Conservation (phyloP, 2,329 filamentous ascomycete genomes). For the Cercospora sp. region DNA sequence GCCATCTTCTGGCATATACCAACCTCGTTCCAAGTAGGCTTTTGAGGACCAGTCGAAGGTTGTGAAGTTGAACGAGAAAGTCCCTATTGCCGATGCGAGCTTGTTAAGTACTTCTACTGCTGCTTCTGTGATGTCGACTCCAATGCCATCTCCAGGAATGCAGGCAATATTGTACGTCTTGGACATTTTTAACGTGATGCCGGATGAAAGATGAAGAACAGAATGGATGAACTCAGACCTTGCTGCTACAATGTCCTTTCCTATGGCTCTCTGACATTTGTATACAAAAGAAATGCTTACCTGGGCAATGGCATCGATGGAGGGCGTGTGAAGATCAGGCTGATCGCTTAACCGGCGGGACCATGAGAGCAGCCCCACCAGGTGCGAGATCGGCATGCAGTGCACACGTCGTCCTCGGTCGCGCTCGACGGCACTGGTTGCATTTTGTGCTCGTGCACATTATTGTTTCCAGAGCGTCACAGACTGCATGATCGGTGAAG, state of each 20-base stretch:
- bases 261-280: not conserved
- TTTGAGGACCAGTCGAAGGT: slow-evolving; percentile 54
- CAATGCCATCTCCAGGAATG: slow-evolving; percentile 65
- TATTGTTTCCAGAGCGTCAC: not conserved
- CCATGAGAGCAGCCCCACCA: not conserved
- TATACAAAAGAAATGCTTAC: slow-evolving; percentile 5
- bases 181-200: not conserved
- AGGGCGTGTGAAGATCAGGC: not conserved
- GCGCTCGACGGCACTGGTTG: not conserved
- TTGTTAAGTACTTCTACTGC: slow-evolving; percentile 52
- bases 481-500: not conserved
- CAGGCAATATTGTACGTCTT: slow-evolving; percentile 30
- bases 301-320: slow-evolving; percentile 1
- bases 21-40: slow-evolving; percentile 53
- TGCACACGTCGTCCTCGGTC: not conserved
- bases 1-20: slow-evolving; percentile 55
- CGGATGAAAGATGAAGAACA: not conserved
- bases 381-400: slow-evolving; percentile 9
- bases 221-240: not conserved
- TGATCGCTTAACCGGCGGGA: slow-evolving; percentile 7
- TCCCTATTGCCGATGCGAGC: slow-evolving; percentile 46
- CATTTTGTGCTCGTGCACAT: not conserved
- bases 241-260: not conserved
- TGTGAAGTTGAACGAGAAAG: slow-evolving; percentile 53
- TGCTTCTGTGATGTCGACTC: slow-evolving; percentile 62